Base-by-base conservation (phyloP, 2,329 filamentous ascomycete genomes). In the Colletotrichum scovillei region DNA sequence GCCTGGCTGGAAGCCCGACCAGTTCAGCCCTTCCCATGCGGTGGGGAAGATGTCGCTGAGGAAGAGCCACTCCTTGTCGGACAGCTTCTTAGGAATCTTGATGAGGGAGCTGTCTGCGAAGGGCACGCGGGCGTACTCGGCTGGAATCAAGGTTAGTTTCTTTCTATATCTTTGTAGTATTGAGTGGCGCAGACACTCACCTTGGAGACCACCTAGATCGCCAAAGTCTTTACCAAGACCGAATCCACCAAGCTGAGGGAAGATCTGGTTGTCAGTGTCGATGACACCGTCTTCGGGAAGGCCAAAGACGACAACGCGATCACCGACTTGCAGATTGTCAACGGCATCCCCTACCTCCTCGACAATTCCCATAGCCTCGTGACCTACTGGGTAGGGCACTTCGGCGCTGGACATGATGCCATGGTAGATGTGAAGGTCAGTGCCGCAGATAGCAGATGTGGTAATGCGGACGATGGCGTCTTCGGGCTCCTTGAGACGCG, bases 21-120 rank as follows among this genome's bases (percentile, higher is more conserved):
- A 84, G 3, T 84, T 84, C 38, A 91, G 79, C 1, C 87, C 88
- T 72, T 90, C 87, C 89, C 89, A 91, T 11, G 87, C 88, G 0
- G 84, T 86, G 1, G 84, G 83, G 69, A 86, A 88, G 53, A 86
- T 60, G 82, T 82, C 83, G 24, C 85, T 83, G 1, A 86, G 78
- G 4, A 86, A 78, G 64, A 88, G 88, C 76, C 90, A 92, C 76
- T 92, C 91, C 0, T 86, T 84, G 78, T 93, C 91, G 56, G 91
- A 83, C 74, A 91, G 88, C n/a, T 83, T 90, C 0, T 90, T 90
- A 1, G 91, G 91, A 2, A 93, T 81, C 65, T 88, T 88, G 32
- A 93, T 80, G 7, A 88, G 88, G 73, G 92, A 92, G 82, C 92
- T 92, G 78, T 93, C 91, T 0, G 91, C 91, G 72, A 89, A 92